Conservation (phyloP, 1,284 basidiomycete species). For the Prillingera fragicola region DNA sequence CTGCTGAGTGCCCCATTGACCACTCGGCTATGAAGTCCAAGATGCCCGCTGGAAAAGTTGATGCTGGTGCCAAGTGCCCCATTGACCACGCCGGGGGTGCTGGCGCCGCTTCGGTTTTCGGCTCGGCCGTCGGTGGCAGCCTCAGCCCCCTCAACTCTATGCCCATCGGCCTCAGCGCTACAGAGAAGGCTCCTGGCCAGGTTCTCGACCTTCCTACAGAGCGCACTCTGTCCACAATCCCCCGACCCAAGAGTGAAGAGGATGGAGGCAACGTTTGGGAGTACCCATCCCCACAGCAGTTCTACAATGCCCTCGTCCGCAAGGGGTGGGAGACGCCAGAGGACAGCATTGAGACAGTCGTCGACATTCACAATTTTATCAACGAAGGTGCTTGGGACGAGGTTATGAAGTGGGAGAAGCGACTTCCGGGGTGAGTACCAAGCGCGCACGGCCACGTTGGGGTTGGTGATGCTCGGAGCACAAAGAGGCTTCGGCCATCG, state of each 20-base stretch:
- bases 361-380: slow-evolving; percentile 95
- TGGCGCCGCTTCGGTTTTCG: slow-evolving; percentile 4
- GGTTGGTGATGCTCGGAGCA: too few species aligned
- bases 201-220: slow-evolving; percentile 63
- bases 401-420: slow-evolving; percentile 87
- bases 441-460: too few species aligned
- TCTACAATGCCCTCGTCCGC: slow-evolving; percentile 92
- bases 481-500: too few species aligned
- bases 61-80: slow-evolving; percentile 38
- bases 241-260: slow-evolving; percentile 56
- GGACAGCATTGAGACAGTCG: slow-evolving; percentile 94
- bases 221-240: slow-evolving; percentile 77
- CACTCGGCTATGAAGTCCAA: background rate
- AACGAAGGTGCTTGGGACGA: slow-evolving; percentile 97
- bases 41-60: slow-evolving; percentile 1
- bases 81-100: slow-evolving; percentile 30
- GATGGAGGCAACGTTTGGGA: slow-evolving; percentile 63
- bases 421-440: slow-evolving; percentile 51
- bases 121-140: slow-evolving; percentile 12
- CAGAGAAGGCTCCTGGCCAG: slow-evolving; percentile 45
- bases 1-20: background rate
- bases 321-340: slow-evolving; percentile 99
- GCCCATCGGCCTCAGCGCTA: slow-evolving; percentile 60
- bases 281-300: slow-evolving; percentile 97
- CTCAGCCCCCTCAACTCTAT: slow-evolving; percentile 87